Percentiles rank a stretch among this genome's conserved stretches.
phyloP scores from a whole-genome alignment of 306 rosid species.

The Corylus americana region DNA sequence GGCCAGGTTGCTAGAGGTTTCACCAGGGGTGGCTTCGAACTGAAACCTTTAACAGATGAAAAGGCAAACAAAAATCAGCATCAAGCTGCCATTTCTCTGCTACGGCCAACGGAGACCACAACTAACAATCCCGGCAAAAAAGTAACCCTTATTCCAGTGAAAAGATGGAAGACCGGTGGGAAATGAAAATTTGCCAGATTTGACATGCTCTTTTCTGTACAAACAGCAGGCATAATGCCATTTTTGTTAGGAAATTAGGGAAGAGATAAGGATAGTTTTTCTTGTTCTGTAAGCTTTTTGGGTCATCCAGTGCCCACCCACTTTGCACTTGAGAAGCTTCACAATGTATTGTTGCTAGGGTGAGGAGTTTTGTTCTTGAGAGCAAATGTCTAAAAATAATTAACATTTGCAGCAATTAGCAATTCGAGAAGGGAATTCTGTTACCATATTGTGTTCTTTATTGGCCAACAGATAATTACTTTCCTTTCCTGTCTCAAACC shows the following conservation, averaged over 20 bases:
- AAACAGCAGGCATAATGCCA: neutral
- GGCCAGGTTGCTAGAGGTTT: conserved; percentile 91
- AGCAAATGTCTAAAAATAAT: conserved; percentile 5
- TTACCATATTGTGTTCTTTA: neutral
- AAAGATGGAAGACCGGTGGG: conserved; percentile 63
- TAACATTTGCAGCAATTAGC: neutral
- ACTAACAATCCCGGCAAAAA: conserved; percentile 43
- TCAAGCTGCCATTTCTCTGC: conserved; percentile 54
- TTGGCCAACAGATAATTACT: too few relatives aligned
- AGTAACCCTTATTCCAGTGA: conserved; percentile 65
- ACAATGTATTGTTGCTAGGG: conserved; percentile 2
- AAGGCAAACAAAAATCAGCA: conserved; percentile 49
- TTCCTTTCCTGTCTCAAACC: neutral
- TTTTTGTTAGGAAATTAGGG: neutral
- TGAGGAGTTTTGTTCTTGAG: conserved; percentile 36
- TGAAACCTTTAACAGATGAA: conserved; percentile 65
- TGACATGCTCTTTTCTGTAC: neutral
- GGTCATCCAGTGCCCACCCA: conserved; percentile 2
- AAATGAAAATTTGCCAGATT: conserved; percentile 34
- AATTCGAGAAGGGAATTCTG: neutral
- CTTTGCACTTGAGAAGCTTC: conserved; percentile 12
- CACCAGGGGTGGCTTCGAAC: conserved; percentile 82
- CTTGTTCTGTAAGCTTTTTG: conserved; percentile 15
- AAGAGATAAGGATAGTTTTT: conserved; percentile 11
- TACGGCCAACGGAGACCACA: conserved; percentile 54